These are phyloP conservation scores for Alternaria panax DNA, from an alignment of 2,329 filamentous ascomycete species.

Conservation along the genomic window DNA sequence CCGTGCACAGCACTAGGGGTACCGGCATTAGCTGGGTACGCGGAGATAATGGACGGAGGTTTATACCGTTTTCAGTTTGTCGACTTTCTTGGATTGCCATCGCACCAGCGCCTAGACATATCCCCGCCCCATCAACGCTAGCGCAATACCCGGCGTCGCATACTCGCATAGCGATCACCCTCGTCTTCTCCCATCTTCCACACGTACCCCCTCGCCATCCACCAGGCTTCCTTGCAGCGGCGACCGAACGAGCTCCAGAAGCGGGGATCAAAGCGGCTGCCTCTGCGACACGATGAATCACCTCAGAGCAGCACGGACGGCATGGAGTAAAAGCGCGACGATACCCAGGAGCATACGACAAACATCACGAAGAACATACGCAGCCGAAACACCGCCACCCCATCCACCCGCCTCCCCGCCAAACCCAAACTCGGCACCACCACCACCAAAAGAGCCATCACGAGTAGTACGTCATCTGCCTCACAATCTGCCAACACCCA, in stretches of 20 bases:
- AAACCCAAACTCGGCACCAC: slow-evolving; percentile 21
- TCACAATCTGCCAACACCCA: neutral
- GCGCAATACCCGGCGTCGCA: neutral
- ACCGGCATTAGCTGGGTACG: slow-evolving; percentile 10
- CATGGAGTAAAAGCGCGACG: slow-evolving; percentile 4
- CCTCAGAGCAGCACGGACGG: slow-evolving; percentile 14
- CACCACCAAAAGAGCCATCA: slow-evolving; percentile 29
- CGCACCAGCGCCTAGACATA: neutral
- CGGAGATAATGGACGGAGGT: slow-evolving; percentile 22
- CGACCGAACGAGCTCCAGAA: slow-evolving; percentile 1
- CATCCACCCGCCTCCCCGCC: slow-evolving; percentile 20
- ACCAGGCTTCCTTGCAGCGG: slow-evolving; percentile 6
- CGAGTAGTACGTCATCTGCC: slow-evolving; percentile 27
- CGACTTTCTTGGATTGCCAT: slow-evolving; percentile 3
- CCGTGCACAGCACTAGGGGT: slow-evolving; percentile 5
- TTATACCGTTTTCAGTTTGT: slow-evolving; percentile 12
- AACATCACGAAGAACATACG: slow-evolving; percentile 22
- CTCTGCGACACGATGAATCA: slow-evolving; percentile 21
- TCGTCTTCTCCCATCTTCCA: too few relatives aligned
- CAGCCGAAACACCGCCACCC: slow-evolving; percentile 20
- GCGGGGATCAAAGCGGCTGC: slow-evolving; percentile 4
- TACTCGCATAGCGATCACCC: neutral
- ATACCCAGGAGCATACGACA: slow-evolving; percentile 10
- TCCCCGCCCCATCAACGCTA: neutral
- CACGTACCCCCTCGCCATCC: neutral